These are phyloP conservation scores for Hypomyces perniciosus DNA, from an alignment of 2,329 filamentous ascomycete genomes.

Conservation along the genomic window DNA sequence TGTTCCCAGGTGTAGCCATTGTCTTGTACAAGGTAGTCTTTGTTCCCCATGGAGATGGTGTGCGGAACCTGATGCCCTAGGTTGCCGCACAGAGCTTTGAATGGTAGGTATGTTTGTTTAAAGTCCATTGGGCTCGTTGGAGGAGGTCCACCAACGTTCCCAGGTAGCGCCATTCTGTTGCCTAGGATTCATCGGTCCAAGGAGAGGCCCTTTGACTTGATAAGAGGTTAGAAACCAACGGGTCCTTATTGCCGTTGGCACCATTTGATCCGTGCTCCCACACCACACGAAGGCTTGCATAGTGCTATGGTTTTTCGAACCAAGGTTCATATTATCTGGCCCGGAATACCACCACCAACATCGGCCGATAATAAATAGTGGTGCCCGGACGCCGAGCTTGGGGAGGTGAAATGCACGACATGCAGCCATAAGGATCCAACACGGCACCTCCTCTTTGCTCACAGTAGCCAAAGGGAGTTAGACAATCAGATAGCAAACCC, in stretches of 20 bases:
- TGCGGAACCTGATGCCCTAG: too few species aligned
- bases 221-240: constrained; percentile 3
- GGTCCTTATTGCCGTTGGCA: constrained; percentile 8
- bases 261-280: constrained; percentile 15
- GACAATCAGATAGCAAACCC: constrained; percentile 42
- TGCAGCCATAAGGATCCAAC: background rate
- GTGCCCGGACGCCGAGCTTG: background rate
- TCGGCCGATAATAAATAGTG: background rate
- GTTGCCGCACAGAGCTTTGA: too few species aligned
- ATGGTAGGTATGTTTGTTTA: background rate
- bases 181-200: background rate
- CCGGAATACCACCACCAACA: background rate
- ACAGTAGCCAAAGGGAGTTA: background rate
- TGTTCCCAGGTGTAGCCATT: too few species aligned
- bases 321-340: background rate
- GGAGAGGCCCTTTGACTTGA: background rate
- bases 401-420: background rate
- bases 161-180: too few species aligned
- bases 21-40: background rate
- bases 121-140: too few species aligned
- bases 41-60: background rate
- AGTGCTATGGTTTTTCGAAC: constrained; percentile 4
- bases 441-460: background rate
- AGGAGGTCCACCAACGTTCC: constrained; percentile 1
- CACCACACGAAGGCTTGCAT: constrained; percentile 14